Base-by-base conservation (phyloP, 2,329 filamentous ascomycete genomes). In the Diaporthe nobilis region DNA sequence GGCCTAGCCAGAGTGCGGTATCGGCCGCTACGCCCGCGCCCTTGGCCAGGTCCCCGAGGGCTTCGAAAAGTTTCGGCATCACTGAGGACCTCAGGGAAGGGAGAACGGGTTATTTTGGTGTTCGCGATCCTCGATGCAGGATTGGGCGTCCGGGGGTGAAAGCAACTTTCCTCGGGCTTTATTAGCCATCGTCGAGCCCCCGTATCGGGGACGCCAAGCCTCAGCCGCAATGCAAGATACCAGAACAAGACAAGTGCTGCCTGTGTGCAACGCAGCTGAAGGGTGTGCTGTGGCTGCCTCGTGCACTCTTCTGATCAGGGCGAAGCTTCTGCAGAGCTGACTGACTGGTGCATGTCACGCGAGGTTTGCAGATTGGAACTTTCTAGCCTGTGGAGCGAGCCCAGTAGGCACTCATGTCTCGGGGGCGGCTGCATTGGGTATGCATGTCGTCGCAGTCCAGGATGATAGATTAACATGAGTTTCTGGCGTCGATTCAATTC, bases 191-290 rank as follows among this genome's bases (percentile, higher is more conserved):
- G 31, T 39, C 31, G 47, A 39, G 42, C 12, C 2, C 31, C 39
- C 65, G 34, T 53, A 39, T 39, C 2, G 2, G 28, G 28, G 5
- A 28, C 22, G 65, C 65, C 65, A 68, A 68, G 65, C 22, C 65
- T 68, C 65, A 68, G 65, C 65, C 65, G 65, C 65, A 68, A 25
- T 68, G 65, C 65, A 39, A 68, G 47, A 28, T 28, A 22, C 65
- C 65, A 28, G 31, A 53, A 22, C 22, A 15, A 39, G 65, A 39
- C 34, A 68, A 68, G 65, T 53, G 44, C 12, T 20, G 47, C 31
- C 37, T 39, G n/a, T 10, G 22, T 7, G 25, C 9, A 15, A 51
- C 22, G 2, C 47, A 53, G 44, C 65, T 68, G 47, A 17, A 39
- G 15, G 8, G 47, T 22, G 47, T 22, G 47, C 63, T 4, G 22